A percentile compares a stretch with the other conserved stretches of the same genome.
Evolutionary conservation across 2,329 filamentous ascomycete species (phyloP).

Genomic region (Periconia sp.): DNA sequence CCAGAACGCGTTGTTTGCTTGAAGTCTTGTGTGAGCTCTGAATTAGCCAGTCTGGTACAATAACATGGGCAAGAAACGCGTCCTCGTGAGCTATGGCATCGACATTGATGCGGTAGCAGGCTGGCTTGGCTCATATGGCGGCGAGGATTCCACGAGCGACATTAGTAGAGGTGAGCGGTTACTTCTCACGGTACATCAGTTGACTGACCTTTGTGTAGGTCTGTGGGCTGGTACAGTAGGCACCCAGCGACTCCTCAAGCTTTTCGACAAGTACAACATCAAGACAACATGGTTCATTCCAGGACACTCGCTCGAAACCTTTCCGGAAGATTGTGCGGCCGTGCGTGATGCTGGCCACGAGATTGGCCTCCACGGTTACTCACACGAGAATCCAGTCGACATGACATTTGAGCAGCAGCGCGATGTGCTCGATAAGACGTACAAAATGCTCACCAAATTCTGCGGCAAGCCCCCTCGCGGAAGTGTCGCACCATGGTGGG

Average conservation of each 20-base stretch:
- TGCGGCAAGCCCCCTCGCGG: slow-evolving; percentile 73
- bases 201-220: slow-evolving; percentile 45
- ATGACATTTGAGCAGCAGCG: slow-evolving; percentile 79
- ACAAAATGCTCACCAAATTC: slow-evolving; percentile 72
- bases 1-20: too few relatives aligned
- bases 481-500: slow-evolving; percentile 78
- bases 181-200: background rate
- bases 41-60: too few relatives aligned
- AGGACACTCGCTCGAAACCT: slow-evolving; percentile 66
- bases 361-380: slow-evolving; percentile 73
- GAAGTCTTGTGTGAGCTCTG: too few relatives aligned
- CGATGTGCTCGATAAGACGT: slow-evolving; percentile 77
- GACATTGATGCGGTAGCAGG: slow-evolving; percentile 77
- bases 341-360: slow-evolving; percentile 70
- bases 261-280: slow-evolving; percentile 76
- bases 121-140: slow-evolving; percentile 77
- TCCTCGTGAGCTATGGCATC: slow-evolving; percentile 68
- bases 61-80: slow-evolving; percentile 58
- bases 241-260: slow-evolving; percentile 68
- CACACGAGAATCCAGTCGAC: slow-evolving; percentile 73
- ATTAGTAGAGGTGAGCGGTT: slow-evolving; percentile 66
- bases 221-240: slow-evolving; percentile 73
- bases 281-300: slow-evolving; percentile 69
- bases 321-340: slow-evolving; percentile 68
- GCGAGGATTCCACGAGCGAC: slow-evolving; percentile 73